phyloP scores from a whole-genome alignment of 2,329 filamentous ascomycete species.

The Phyllosticta paracitricarpa region DNA sequence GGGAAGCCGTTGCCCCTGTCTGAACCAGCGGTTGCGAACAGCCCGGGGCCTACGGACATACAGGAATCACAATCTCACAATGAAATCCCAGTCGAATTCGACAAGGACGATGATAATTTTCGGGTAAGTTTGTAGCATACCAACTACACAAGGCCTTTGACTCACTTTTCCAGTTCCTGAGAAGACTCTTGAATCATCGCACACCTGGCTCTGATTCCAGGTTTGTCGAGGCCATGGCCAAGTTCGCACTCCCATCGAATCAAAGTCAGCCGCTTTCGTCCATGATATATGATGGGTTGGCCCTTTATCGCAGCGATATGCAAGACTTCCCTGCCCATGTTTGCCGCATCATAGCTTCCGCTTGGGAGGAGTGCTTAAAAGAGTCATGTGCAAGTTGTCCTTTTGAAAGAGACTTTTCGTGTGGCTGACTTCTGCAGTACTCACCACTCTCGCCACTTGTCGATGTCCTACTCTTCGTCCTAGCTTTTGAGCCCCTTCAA shows the following conservation, averaged over 20 bases:
- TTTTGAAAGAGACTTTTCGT: slow-evolving; percentile 10
- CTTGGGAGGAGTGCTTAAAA: slow-evolving; percentile 59
- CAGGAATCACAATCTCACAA: neutral
- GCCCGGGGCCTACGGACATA: neutral
- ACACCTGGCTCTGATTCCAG: slow-evolving; percentile 46
- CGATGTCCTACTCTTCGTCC: slow-evolving; percentile 52
- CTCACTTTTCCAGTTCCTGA: slow-evolving; percentile 34
- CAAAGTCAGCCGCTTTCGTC: slow-evolving; percentile 53
- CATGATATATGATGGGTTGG: slow-evolving; percentile 57
- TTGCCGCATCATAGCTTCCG: slow-evolving; percentile 49
- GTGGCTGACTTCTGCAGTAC: slow-evolving; percentile 33
- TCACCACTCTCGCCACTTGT: slow-evolving; percentile 56
- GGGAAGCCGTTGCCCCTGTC: slow-evolving; percentile 47
- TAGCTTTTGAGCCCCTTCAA: slow-evolving; percentile 50
- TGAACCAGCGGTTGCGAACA: slow-evolving; percentile 15
- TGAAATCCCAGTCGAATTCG: slow-evolving; percentile 26
- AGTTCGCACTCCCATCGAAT: slow-evolving; percentile 56
- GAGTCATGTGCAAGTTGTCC: slow-evolving; percentile 41
- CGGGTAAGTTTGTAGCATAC: slow-evolving; percentile 12
- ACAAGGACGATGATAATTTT: slow-evolving; percentile 29
- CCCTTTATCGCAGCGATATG: slow-evolving; percentile 37
- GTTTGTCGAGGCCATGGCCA: slow-evolving; percentile 58
- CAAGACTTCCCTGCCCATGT: slow-evolving; percentile 53
- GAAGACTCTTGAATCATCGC: slow-evolving; percentile 55
- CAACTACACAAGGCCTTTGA: neutral